Conservation (phyloP, 345 rosid species). For the Raphanus raphanistrum region DNA sequence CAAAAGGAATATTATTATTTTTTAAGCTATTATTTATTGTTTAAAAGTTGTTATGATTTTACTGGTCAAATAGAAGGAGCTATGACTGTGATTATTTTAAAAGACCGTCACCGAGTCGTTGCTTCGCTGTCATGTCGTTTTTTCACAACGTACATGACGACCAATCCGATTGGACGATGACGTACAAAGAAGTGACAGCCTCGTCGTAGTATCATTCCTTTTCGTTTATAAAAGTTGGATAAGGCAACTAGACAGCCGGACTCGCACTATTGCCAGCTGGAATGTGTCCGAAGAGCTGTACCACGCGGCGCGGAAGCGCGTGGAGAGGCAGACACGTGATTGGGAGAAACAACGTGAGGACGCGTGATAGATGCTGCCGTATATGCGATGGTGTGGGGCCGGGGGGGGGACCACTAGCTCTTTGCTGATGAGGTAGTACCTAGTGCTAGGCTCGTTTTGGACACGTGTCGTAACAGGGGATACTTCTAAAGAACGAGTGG, state of each 20-base stretch:
- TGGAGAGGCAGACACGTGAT: constrained; percentile 32
- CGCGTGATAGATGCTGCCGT: constrained; percentile 28
- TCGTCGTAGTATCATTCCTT: constrained; percentile 6
- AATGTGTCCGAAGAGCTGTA: not conserved
- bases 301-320: constrained; percentile 22
- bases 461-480: constrained; percentile 7
- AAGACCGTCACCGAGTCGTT: constrained; percentile 36
- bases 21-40: no score
- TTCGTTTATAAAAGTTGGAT: constrained; percentile 34
- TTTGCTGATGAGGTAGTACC: not conserved
- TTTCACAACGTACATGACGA: constrained; percentile 10
- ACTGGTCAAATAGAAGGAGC: constrained; percentile 32
- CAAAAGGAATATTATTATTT: not conserved
- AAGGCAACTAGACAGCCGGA: constrained; percentile 40
- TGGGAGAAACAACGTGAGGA: constrained; percentile 30
- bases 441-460: not conserved
- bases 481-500: constrained; percentile 10
- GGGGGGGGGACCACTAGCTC: constrained; percentile 31
- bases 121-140: constrained; percentile 29
- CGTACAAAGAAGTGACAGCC: constrained; percentile 16
- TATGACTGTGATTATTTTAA: not conserved
- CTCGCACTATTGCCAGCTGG: constrained; percentile 42
- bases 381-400: not conserved
- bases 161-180: constrained; percentile 28
- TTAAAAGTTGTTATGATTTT: constrained; percentile 5